phyloP scores from a whole-genome alignment of 2,329 filamentous ascomycete species.

The Colletotrichum cereale region DNA sequence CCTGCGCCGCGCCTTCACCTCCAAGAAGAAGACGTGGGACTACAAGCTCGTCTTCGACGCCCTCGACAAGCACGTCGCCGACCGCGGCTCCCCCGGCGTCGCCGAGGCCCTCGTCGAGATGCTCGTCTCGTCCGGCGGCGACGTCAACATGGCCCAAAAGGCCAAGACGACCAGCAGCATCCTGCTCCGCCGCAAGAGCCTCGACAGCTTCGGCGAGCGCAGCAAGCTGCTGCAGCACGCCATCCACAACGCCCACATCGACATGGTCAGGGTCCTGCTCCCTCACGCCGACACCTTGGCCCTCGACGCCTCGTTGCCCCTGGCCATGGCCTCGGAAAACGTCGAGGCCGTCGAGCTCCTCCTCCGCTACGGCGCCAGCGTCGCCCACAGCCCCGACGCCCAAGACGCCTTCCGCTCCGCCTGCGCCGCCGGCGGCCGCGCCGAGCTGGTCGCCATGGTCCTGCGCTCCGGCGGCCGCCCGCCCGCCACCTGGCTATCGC shows the following conservation, averaged over 20 bases:
- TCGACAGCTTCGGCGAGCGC: conserved; percentile 62
- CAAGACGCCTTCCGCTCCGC: conserved; percentile 66
- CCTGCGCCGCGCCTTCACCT: conserved; percentile 58
- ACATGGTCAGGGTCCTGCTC: conserved; percentile 67
- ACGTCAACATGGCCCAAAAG: conserved; percentile 61
- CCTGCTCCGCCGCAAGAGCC: conserved; percentile 62
- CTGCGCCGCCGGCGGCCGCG: conserved; percentile 59
- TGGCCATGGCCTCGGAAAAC: conserved; percentile 61
- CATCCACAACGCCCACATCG: conserved; percentile 61
- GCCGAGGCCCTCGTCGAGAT: conserved; percentile 68
- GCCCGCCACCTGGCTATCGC: conserved; percentile 57
- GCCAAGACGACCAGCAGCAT: conserved; percentile 59
- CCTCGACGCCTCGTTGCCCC: conserved; percentile 62
- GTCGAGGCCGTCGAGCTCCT: conserved; percentile 60
- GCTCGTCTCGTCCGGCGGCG: conserved; percentile 62
- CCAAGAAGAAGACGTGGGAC: conserved; percentile 65
- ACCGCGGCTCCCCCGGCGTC: conserved; percentile 64
- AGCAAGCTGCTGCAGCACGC: conserved; percentile 65
- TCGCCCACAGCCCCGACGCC: conserved; percentile 54
- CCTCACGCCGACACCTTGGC: conserved; percentile 65
- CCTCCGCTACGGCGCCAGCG: conserved; percentile 61
- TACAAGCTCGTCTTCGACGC: conserved; percentile 65
- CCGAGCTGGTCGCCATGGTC: conserved; percentile 61
- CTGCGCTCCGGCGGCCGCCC: conserved; percentile 64
- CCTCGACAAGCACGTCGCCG: conserved; percentile 62